Evolutionary conservation across 83 land plant genomes (phyloP).

Genomic region (Picea mariana): DNA sequence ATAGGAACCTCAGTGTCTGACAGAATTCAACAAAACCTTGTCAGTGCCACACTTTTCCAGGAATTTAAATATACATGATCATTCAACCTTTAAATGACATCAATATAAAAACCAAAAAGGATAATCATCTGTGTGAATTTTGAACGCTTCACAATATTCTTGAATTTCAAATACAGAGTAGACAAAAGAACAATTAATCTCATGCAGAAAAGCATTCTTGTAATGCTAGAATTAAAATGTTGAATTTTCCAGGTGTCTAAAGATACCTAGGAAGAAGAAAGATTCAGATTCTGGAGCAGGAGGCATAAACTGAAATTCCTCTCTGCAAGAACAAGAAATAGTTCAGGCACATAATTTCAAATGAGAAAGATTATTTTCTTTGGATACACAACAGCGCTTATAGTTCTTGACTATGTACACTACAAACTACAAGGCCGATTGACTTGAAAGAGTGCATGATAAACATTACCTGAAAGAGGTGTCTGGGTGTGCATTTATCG

Average conservation of each 20-base stretch:
- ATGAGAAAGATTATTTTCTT: not conserved
- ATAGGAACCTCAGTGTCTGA: slow-evolving; percentile 19
- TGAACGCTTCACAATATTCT: not conserved
- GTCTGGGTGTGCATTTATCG: not conserved
- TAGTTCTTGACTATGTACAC: not conserved
- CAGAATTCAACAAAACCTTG: not conserved
- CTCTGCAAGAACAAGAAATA: slow-evolving; percentile 10
- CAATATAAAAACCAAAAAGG: not conserved
- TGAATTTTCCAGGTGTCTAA: not conserved
- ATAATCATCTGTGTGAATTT: slow-evolving; percentile 5
- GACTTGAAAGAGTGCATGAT: not conserved
- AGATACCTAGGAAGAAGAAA: slow-evolving; percentile 19
- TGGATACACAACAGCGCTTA: not conserved
- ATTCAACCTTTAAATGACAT: not conserved
- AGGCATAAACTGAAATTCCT: not conserved
- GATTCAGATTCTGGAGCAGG: slow-evolving; percentile 2
- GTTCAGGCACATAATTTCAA: not conserved
- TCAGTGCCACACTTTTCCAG: slow-evolving; percentile 10
- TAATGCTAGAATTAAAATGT: not conserved
- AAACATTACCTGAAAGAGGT: slow-evolving; percentile 16
- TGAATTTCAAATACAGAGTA: not conserved
- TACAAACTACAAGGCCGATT: not conserved
- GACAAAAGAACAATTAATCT: not conserved
- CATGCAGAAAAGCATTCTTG: not conserved
- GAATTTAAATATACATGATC: not conserved